A percentile compares a stretch with the other conserved stretches of the same genome.
Conservation (phyloP, 2,329 filamentous ascomycete species). For the Botryotinia globosa region DNA sequence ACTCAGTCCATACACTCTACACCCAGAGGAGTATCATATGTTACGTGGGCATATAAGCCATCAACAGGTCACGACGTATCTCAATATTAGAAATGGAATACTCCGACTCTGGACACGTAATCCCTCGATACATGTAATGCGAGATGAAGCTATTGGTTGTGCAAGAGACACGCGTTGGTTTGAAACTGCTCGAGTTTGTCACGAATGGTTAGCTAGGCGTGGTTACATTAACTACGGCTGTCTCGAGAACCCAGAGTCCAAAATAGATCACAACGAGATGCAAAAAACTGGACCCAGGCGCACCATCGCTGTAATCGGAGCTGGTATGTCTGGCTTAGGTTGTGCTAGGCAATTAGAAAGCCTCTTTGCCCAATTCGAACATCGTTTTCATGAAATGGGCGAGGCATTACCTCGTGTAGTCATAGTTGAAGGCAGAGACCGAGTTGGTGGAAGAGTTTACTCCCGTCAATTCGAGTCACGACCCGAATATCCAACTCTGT, state of each 20-base stretch:
- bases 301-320: slow-evolving; percentile 83
- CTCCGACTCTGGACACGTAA: slow-evolving; percentile 86
- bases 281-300: slow-evolving; percentile 51
- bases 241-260: slow-evolving; percentile 58
- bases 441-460: slow-evolving; percentile 90
- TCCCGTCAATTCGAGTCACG: slow-evolving; percentile 65
- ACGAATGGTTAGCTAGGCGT: slow-evolving; percentile 85
- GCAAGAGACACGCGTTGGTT: slow-evolving; percentile 87
- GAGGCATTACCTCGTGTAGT: slow-evolving; percentile 72
- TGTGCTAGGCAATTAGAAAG: slow-evolving; percentile 88
- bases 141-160: slow-evolving; percentile 86
- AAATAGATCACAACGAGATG: slow-evolving; percentile 37
- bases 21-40: slow-evolving; percentile 78
- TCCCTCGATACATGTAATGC: slow-evolving; percentile 75
- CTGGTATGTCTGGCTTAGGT: slow-evolving; percentile 89
- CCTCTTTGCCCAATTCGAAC: slow-evolving; percentile 77
- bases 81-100: slow-evolving; percentile 95
- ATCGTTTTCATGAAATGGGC: slow-evolving; percentile 60
- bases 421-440: slow-evolving; percentile 79
- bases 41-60: slow-evolving; percentile 80
- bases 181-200: slow-evolving; percentile 80
- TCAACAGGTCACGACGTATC: slow-evolving; percentile 87
- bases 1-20: slow-evolving; percentile 83
- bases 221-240: slow-evolving; percentile 98
- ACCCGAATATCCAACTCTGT: slow-evolving; percentile 53